Evolutionary conservation across 169 alveolate genomes (phyloP), one percentile per base, ranked within the genome.

Genomic region (Eimeria praecox): DNA sequence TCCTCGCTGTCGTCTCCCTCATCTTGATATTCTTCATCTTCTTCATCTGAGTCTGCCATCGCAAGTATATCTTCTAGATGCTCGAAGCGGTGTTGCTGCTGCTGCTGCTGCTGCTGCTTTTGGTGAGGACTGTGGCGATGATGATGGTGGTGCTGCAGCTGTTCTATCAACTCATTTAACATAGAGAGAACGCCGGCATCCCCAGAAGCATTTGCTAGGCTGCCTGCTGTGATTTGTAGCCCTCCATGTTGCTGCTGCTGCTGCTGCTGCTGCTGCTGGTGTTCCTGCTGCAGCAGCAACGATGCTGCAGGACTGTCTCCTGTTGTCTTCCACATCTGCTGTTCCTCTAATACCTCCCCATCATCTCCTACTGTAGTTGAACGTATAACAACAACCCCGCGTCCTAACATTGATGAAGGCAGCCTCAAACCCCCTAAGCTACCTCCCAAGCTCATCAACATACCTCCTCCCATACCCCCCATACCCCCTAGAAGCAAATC

Each of bases 401-500:
- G 85, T 24, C 85, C 85, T 24, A 75, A 42, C 52, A 75, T 33
- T 10, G 85, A 42, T 10, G 85, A 75, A 8, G 85, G 85, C 85
- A 75, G 85, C 56, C 56, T 42, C n/a, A 75, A 49, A 27, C 85
- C 85, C 33, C 85, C 85, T 30, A 75, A 75, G 52, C 52, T 27
- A 27, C 85, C 85, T 22, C 85, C 85, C 10, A 75, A 35, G 18
- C 85, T 49, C 85, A 75, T 75, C 49, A 75, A 49, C 85, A 40
- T 75, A 49, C 85, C 85, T 20, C 85, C 85, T 49, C 85, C 85
- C 52, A 75, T 75, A 42, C 85, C 85, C 85, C 85, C 85, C 52
- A 75, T 75, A 24, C 85, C 85, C 38, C 85, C 85, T 8, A 75
- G 44, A 10, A 75, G 44, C 85, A 75, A 30, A 24, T 40, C 52